Base-by-base conservation (phyloP, 495 filamentous ascomycete genomes). In the Hyphodiscus hymeniophilus region DNA sequence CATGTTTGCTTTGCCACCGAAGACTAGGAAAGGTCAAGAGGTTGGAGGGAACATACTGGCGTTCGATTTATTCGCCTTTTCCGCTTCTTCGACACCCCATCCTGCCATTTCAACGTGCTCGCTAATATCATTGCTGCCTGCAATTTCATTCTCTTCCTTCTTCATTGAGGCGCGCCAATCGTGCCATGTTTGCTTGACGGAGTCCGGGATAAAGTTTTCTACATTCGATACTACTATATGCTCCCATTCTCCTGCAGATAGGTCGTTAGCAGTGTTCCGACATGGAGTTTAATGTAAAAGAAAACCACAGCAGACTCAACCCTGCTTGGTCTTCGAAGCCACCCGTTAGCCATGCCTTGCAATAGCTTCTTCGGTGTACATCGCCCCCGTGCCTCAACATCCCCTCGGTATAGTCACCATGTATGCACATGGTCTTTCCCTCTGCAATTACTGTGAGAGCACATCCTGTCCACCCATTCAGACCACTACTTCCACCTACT, bases 31-130 rank as follows among this genome's bases (percentile, higher is more conserved):
- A n/a, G 16, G 31, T 34, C 16, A 34, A 15, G 16, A 15, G 16
- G 12, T 34, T 1, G 12, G 16, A 34, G 31, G 12, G 31, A 34
- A 64, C 77, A 60, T 64, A 81, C 77, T 80, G 18, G 77, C 77
- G 48, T 69, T 68, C 36, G 61, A 63, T 23, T 72, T 70, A 24
- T 65, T 64, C 50, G 59, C 62, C 54, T 60, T 59, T 41, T 70
- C 62, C 0, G 75, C 79, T 54, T 74, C 69, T 45, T 72, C 65
- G 2, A 79, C 73, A 15, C 74, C 74, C 64, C 71, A 77, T 16
- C 67, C 71, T 13, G 55, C 71, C 52, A 64, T 62, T 47, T 67
- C 65, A 7, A 62, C 63, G 38, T 63, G 59, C 10, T 70, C 67
- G 39, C 48, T 60, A 13, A 61, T 48, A 21, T 63, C 48, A 4